Evolutionary conservation across 169 alveolate species (phyloP).

Genomic region (Cryptosporidium viatorum): DNA sequence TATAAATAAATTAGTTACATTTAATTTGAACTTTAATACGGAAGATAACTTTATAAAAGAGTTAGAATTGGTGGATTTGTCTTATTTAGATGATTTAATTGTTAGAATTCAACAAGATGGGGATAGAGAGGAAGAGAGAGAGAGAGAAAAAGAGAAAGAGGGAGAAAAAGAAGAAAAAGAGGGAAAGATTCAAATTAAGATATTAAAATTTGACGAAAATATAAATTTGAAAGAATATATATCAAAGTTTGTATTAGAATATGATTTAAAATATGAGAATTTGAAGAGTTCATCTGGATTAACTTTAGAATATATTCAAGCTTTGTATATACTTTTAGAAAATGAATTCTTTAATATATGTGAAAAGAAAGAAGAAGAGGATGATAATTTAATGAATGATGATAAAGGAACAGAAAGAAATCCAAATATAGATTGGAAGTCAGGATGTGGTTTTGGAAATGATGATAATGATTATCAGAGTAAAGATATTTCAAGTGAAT

Average conservation of each 20-base stretch:
- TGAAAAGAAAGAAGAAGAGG: slow-evolving; percentile 81
- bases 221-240: no score
- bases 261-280: not conserved
- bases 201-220: not conserved
- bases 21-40: not conserved
- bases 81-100: not conserved
- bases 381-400: slow-evolving; percentile 73
- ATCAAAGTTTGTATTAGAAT: not conserved
- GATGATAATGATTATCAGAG: slow-evolving; percentile 86
- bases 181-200: not conserved
- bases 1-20: not conserved
- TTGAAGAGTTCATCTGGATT: not conserved
- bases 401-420: slow-evolving; percentile 80
- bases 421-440: slow-evolving; percentile 82
- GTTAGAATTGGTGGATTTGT: not conserved
- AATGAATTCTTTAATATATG: slow-evolving; percentile 59
- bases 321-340: slow-evolving; percentile 39
- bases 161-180: not conserved
- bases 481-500: slow-evolving; percentile 88
- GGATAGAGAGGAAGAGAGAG: not conserved
- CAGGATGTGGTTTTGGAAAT: slow-evolving; percentile 77
- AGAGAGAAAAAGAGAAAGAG: no score
- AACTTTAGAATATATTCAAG: slow-evolving; percentile 27
- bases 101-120: not conserved
- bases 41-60: not conserved